Base-by-base conservation (phyloP, 805 yeast genomes). In the Kodamaea lidongshanica region DNA sequence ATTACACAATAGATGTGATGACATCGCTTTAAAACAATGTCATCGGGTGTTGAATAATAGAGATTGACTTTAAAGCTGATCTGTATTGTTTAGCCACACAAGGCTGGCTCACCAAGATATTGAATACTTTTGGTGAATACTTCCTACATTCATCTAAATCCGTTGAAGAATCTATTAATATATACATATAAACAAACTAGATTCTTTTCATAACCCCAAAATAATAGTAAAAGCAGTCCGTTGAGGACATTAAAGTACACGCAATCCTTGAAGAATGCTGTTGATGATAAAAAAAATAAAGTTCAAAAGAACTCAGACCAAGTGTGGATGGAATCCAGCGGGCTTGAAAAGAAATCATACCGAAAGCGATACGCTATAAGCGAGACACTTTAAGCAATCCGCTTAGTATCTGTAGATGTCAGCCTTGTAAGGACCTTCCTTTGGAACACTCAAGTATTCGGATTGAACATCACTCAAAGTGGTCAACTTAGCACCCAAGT, bases 391-490 rank as follows among this genome's bases (percentile, higher is more conserved):
- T n/a, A n/a, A n/a, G n/a, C 17, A 20, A 16, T 10, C 11, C 20
- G 28, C 23, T 48, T 85, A 89, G 74, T 89, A 89, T 74, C 96
- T 84, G 94, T 89, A 89, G 73, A 80, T 84, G 54, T 89, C 96
- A 56, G 95, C 80, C 81, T 89, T 89, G 94, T 55, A 89, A 54
- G 98, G 98, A 74, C 98, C 98, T 64, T 79, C 82, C 53, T 62
- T 60, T 56, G 95, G 89, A 50, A 92, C 68, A 58, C 89, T 88
- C 62, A 89, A 79, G 81, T 89, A 89, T 48, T 87, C 95, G 52
- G 95, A 75, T 77, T 89, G 98, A 49, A 62, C 86, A 32, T 65
- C 46, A 46, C 87, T 61, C 61, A 89, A 79, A 45, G 67, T 66
- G 51, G 94, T 73, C 61, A 89, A 79, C 64, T 74, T 77, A 52